Percentiles rank a stretch among this genome's conserved stretches.
Conservation (phyloP, 192 early-diverging fungal species). For the Backusella sp. region DNA sequence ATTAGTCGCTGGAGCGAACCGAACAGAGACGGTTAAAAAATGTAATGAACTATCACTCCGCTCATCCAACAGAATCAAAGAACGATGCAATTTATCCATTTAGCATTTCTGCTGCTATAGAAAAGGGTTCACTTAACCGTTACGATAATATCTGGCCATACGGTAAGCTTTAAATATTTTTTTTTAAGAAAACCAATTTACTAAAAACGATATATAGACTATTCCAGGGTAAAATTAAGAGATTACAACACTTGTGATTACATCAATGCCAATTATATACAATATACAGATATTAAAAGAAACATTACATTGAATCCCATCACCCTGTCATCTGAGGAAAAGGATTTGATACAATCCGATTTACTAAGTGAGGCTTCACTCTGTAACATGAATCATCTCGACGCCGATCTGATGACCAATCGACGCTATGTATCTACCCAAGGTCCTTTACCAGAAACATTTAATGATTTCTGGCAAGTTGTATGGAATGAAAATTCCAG, state of each 20-base stretch:
- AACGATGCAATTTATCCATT: slow-evolving; percentile 47
- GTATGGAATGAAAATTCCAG: slow-evolving; percentile 81
- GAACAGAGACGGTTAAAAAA: slow-evolving; percentile 65
- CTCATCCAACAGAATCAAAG: slow-evolving; percentile 38
- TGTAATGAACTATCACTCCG: slow-evolving; percentile 51
- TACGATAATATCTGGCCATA: slow-evolving; percentile 84
- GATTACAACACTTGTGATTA: slow-evolving; percentile 56
- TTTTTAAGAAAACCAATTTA: neutral
- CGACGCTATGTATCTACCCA: slow-evolving; percentile 50
- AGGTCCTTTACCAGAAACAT: slow-evolving; percentile 77
- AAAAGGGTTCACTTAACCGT: slow-evolving; percentile 69
- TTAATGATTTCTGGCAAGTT: slow-evolving; percentile 92
- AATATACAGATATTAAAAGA: slow-evolving; percentile 69
- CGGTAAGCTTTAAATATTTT: slow-evolving; percentile 40
- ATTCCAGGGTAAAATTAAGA: slow-evolving; percentile 31
- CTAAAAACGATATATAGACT: slow-evolving; percentile 16
- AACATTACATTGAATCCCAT: slow-evolving; percentile 21
- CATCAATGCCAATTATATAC: slow-evolving; percentile 41
- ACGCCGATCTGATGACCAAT: neutral
- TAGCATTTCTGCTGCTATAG: slow-evolving; percentile 74
- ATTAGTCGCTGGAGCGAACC: slow-evolving; percentile 50
- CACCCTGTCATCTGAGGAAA: slow-evolving; percentile 31
- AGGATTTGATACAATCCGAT: neutral
- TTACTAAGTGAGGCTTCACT: slow-evolving; percentile 16
- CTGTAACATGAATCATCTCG: neutral